phyloP scores from a whole-genome alignment of 1,284 basidiomycete species.

The Ustilago bromivora region DNA sequence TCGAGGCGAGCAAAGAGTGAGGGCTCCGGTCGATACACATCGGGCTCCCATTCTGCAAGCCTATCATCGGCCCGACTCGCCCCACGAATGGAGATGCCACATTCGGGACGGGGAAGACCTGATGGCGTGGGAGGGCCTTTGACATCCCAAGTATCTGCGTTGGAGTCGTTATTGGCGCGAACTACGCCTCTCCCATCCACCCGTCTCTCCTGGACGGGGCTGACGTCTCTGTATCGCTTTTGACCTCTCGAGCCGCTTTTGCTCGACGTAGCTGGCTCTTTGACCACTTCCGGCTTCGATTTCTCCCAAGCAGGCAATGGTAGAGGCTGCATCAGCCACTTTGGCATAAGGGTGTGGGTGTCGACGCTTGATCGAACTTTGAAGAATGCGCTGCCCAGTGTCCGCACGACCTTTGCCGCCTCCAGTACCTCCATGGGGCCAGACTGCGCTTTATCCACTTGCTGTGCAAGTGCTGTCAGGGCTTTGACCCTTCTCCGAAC shows the following conservation, averaged over 20 bases:
- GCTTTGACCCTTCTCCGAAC: background rate
- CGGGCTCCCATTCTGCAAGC: background rate
- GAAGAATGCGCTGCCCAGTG: background rate
- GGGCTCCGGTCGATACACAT: background rate
- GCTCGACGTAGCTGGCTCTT: background rate
- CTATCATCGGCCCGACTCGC: slow-evolving; percentile 1
- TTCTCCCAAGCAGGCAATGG: slow-evolving; percentile 10
- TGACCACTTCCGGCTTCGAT: background rate
- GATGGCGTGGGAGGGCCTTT: background rate
- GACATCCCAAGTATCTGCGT: background rate
- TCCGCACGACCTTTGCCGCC: slow-evolving; percentile 1
- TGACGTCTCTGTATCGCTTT: background rate
- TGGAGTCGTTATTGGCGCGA: background rate
- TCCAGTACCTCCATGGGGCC: slow-evolving; percentile 5
- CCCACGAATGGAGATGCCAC: slow-evolving; percentile 9
- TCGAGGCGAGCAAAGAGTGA: background rate
- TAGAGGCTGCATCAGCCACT: slow-evolving; percentile 19
- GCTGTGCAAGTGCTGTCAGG: slow-evolving; percentile 4
- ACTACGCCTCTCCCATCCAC: slow-evolving; percentile 14
- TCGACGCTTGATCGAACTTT: background rate
- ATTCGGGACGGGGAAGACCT: background rate
- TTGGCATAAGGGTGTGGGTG: background rate
- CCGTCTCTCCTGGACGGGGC: background rate
- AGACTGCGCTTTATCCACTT: background rate
- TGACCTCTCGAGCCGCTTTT: background rate